Evolutionary conservation across 495 filamentous ascomycete species (phyloP), one percentile per base, ranked within the genome.

Genomic region (Xylaria flabelliformis): DNA sequence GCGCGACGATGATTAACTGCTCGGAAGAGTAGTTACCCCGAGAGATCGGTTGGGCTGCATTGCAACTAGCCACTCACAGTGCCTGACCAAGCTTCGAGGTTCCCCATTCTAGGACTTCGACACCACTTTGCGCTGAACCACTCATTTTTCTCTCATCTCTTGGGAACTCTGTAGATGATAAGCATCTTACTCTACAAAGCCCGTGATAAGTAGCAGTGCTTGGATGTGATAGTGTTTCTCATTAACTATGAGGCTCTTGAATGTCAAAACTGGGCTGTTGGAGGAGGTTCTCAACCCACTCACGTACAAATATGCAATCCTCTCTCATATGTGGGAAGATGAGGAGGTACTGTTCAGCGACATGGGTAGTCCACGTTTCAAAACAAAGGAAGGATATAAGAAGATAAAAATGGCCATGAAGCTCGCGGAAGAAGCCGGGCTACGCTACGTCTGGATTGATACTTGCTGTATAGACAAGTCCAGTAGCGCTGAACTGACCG

Each of bases 381-480:
- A 55, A 55, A 15, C 24, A 8, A 55, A 55, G 24, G 24, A 29
- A 55, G 51, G 51, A 6, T 55, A 29, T 17, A 55, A 55, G 51
- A 55, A 55, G 15, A 55, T 55, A 10, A 55, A 55, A 55, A 55
- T 55, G 51, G 51, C 51, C 5, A 55, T 55, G 51, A 55, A 55
- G 24, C 24, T 55, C 17, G 21, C 51, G 24, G 12, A 55, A 3
- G 51, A 55, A 15, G 51, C 51, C 15, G 51, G 51, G 51, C 29
- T 55, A 29, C 51, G 12, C 21, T 55, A 55, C 24, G 12, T 55
- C 12, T 55, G 51, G 51, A 55, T 55, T 55, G 51, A 55, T 29
- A 55, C 51, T 24, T 55, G 51, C 24, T 55, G 51, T 24, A 55
- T 55, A 55, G 51, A 55, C 51, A 55, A 55, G 51, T 55, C 51